Evolutionary conservation across 2,329 filamentous ascomycete species (phyloP).

Genomic region (Tolypocladium nubicola): DNA sequence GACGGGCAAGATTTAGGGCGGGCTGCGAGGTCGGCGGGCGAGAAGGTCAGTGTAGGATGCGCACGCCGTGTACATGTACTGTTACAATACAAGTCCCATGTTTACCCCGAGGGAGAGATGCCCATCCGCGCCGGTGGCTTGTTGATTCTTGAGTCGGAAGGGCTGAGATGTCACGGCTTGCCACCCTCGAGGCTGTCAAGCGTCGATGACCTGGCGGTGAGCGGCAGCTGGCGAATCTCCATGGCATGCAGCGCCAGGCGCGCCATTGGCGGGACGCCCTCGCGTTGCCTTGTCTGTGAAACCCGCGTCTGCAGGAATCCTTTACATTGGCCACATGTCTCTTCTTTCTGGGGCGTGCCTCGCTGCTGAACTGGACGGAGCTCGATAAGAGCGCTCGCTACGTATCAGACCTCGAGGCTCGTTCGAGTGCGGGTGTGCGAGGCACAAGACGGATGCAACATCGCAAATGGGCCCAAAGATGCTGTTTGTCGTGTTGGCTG

Average conservation of each 20-base stretch:
- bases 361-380: conserved; percentile 16
- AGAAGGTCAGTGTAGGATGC: not conserved
- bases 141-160: not conserved
- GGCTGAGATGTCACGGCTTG: not conserved
- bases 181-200: not conserved
- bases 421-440: conserved; percentile 16
- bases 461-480: too few species aligned
- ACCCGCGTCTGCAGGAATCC: not conserved
- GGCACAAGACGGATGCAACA: conserved; percentile 1
- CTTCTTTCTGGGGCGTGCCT: not conserved
- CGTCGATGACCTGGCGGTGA: not conserved
- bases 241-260: not conserved
- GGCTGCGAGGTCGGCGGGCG: not conserved
- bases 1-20: conserved; percentile 22
- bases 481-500: too few species aligned
- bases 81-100: not conserved
- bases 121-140: not conserved
- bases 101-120: not conserved
- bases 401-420: not conserved
- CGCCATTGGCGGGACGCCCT: not conserved
- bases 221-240: not conserved
- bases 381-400: conserved; percentile 1
- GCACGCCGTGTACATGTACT: not conserved
- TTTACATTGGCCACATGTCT: not conserved
- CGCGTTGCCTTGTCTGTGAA: not conserved